Conservation (phyloP, 75 land plant species). For the Selaginella tamariscina region DNA sequence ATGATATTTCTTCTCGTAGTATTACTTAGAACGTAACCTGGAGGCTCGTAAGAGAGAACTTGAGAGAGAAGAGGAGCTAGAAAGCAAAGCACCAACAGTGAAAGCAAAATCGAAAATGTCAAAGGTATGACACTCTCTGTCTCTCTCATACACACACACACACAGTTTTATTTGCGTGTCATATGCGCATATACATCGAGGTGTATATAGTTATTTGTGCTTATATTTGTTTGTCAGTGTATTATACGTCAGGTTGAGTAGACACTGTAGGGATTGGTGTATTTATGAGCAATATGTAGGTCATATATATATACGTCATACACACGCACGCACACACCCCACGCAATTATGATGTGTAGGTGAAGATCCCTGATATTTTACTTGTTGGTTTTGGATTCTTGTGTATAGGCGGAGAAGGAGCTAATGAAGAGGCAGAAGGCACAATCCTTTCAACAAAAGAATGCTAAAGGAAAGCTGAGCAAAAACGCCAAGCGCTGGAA, state of each 20-base stretch:
- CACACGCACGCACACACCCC: too few species aligned
- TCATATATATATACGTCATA: background rate
- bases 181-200: background rate
- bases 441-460: conserved; percentile 52
- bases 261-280: background rate
- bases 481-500: conserved; percentile 91
- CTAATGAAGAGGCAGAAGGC: conserved; percentile 63
- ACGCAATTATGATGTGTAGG: background rate
- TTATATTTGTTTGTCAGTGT: background rate
- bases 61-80: conserved; percentile 81
- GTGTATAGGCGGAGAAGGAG: conserved; percentile 56
- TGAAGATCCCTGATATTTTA: background rate
- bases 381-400: conserved; percentile 8
- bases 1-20: conserved; percentile 29
- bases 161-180: background rate
- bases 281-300: background rate
- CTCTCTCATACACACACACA: background rate
- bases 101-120: conserved; percentile 98
- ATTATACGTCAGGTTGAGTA: background rate
- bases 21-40: conserved; percentile 79
- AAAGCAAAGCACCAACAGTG: conserved; percentile 56
- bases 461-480: conserved; percentile 52
- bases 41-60: conserved; percentile 66
- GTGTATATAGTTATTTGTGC: background rate
- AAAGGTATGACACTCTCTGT: conserved; percentile 54